Evolutionary conservation across 305 asterid species (phyloP).

Genomic region (Solanum hybrid): DNA sequence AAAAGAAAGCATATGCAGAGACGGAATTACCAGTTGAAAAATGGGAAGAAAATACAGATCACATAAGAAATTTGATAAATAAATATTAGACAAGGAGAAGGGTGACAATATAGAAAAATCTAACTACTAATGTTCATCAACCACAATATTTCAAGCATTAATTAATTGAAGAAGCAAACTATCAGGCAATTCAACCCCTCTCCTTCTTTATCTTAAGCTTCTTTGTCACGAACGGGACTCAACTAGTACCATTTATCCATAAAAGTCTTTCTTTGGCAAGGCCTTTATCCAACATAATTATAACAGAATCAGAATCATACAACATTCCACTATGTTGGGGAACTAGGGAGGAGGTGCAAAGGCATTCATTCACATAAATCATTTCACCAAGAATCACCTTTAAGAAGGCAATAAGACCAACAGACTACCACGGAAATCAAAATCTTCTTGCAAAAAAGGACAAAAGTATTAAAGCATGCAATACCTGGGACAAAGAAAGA

Average conservation of each 20-base stretch:
- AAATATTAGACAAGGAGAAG: not conserved
- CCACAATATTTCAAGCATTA: not conserved
- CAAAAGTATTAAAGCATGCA: not conserved
- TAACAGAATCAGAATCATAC: not conserved
- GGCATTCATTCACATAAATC: not conserved
- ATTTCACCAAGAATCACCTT: not conserved
- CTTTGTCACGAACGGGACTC: not conserved
- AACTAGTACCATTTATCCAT: not conserved
- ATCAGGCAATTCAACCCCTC: not conserved
- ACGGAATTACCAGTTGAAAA: not conserved
- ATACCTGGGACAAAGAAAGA: constrained; percentile 93
- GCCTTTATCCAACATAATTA: not conserved
- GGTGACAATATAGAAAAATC: not conserved
- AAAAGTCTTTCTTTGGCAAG: not conserved
- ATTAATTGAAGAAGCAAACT: not conserved
- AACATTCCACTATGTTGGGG: not conserved
- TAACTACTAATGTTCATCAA: not conserved
- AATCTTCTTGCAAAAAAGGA: not conserved
- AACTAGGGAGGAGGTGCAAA: not conserved
- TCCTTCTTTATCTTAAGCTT: not conserved
- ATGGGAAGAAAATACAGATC: not conserved
- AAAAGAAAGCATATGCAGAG: not conserved
- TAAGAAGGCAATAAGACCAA: not conserved
- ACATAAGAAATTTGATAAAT: not conserved
- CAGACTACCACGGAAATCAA: not conserved